Evolutionary conservation across 169 alveolate species (phyloP).

Genomic region (Perkinsus marinus): DNA sequence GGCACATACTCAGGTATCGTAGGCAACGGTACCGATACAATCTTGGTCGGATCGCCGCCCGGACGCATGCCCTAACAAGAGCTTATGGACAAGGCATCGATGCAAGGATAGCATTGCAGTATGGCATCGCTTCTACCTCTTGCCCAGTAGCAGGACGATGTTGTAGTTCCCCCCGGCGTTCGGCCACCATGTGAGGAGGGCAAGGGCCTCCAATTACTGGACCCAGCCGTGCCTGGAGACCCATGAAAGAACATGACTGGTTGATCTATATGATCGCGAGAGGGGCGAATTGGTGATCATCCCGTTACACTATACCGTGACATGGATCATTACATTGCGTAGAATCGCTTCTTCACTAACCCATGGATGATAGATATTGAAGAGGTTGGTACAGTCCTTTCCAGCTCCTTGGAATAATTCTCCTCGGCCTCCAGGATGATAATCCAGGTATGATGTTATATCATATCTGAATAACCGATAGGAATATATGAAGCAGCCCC

Average conservation of each 20-base stretch:
- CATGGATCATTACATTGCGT: background rate
- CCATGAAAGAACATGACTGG: no score
- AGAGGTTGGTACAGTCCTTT: background rate
- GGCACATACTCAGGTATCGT: background rate
- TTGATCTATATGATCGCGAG: no score
- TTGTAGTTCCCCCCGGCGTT: background rate
- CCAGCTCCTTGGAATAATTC: background rate
- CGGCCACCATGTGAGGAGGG: background rate
- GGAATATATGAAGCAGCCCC: background rate
- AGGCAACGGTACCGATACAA: background rate
- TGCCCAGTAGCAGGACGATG: background rate
- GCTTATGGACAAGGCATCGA: background rate
- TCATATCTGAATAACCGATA: background rate
- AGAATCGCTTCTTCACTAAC: background rate
- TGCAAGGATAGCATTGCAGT: no score
- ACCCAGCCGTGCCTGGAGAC: background rate
- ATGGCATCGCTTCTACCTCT: background rate
- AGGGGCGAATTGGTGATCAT: background rate
- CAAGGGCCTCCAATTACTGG: background rate
- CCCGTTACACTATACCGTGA: background rate
- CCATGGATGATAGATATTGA: background rate
- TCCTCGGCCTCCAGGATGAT: background rate
- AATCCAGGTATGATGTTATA: background rate
- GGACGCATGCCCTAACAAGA: background rate
- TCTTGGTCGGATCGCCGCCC: background rate